A percentile compares a stretch with the other conserved stretches of the same genome.
Evolutionary conservation across 768 basidiomycete genomes (phyloP).

Genomic region (Asterophora lycoperdoides): DNA sequence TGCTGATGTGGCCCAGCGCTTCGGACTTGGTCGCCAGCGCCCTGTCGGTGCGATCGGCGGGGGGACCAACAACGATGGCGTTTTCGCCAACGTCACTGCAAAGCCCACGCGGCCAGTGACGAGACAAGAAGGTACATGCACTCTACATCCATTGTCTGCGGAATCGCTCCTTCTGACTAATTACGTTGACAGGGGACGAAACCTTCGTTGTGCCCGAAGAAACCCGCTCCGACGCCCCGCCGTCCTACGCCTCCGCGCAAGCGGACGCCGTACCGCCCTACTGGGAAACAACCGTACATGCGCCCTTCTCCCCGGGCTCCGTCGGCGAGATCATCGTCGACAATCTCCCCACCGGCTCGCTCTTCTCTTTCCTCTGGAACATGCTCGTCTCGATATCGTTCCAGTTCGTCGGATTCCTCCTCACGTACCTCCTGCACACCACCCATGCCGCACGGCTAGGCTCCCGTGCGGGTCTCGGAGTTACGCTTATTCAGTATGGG

Average conservation of each 20-base stretch:
- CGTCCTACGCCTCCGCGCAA: conserved; percentile 88
- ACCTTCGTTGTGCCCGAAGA: conserved; percentile 82
- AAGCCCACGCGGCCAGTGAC: conserved; percentile 64
- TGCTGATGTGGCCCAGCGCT: conserved; percentile 38
- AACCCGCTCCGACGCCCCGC: conserved; percentile 76
- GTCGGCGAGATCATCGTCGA: conserved; percentile 87
- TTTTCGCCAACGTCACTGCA: conserved; percentile 93
- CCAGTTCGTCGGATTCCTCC: conserved; percentile 91
- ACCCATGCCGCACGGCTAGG: conserved; percentile 93
- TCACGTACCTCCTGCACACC: conserved; percentile 91
- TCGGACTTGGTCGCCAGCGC: conserved; percentile 38
- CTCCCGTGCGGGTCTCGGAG: conserved; percentile 90
- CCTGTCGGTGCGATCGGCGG: conserved; percentile 52
- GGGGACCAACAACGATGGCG: conserved; percentile 79
- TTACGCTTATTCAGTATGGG: conserved; percentile 95
- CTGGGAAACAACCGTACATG: conserved; percentile 96
- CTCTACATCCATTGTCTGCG: no score
- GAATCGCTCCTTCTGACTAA: conserved; percentile 5
- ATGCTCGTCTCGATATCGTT: conserved; percentile 92
- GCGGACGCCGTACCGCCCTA: conserved; percentile 97
- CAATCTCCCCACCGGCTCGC: conserved; percentile 72
- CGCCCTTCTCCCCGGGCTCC: conserved; percentile 63
- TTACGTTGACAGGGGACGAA: conserved; percentile 50
- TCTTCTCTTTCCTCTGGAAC: conserved; percentile 91
- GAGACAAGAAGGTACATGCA: conserved; percentile 53